Conservation (phyloP, 2,329 filamentous ascomycete genomes). For the Fonsecaea nubica region DNA sequence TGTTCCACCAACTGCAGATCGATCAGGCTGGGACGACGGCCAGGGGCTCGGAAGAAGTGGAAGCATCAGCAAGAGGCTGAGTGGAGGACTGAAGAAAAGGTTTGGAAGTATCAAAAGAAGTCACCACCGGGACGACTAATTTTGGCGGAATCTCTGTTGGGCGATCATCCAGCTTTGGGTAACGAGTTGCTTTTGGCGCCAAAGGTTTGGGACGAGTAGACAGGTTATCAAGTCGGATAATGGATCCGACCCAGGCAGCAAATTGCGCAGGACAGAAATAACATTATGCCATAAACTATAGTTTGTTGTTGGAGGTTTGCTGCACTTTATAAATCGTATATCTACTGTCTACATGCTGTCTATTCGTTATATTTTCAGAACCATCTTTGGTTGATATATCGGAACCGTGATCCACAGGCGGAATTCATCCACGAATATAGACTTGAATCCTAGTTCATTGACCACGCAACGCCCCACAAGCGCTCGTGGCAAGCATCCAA, state of each 20-base stretch:
- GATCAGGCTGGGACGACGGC: constrained; percentile 30
- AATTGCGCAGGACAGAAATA: neutral
- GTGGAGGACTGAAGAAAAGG: constrained; percentile 38
- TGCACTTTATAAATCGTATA: neutral
- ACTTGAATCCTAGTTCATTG: no score
- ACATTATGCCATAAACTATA: neutral
- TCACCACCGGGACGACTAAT: constrained; percentile 19
- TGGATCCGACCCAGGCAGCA: neutral
- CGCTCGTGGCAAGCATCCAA: no score
- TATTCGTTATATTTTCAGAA: no score
- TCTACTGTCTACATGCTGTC: no score
- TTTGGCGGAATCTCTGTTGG: neutral
- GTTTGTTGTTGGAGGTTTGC: neutral
- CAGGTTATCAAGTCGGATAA: neutral
- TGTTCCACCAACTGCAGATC: constrained; percentile 12
- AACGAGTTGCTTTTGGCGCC: constrained; percentile 5
- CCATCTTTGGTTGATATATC: no score
- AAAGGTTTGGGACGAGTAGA: constrained; percentile 1
- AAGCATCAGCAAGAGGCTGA: constrained; percentile 37
- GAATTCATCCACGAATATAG: no score
- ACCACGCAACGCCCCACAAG: no score
- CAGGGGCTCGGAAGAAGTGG: constrained; percentile 30
- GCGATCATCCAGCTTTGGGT: neutral
- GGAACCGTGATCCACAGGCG: no score
- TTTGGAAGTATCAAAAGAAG: constrained; percentile 39